Base-by-base conservation (phyloP, 768 basidiomycete genomes). In the Trametopsis cervina region DNA sequence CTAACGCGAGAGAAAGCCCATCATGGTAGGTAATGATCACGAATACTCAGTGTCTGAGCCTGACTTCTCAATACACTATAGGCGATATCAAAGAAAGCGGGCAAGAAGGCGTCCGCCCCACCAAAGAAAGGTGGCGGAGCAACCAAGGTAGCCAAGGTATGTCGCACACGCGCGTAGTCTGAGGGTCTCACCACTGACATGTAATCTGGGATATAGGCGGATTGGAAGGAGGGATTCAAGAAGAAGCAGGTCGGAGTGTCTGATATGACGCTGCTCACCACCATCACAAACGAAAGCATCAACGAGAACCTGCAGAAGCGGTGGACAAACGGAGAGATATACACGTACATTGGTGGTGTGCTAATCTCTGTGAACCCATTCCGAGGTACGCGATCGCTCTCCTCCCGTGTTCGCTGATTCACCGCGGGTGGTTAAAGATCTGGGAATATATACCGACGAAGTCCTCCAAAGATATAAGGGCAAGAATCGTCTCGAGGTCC, bases 201-300 rank as follows among this genome's bases (percentile, higher is more conserved):
- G 51, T 50, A 54, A 39, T 58, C 40, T 44, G 48, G 27, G 43
- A 40, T 40, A 46, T 54, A 98, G 94, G 95, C 95, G 42, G 95
- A 98, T 65, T 99, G 95, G 95, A 95, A 95, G 68, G 95, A 98
- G 62, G 93, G 94, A 4, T 99, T 99, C 77, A 96, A 96, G 84
- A 99, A 97, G 83, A 97, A 97, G 71, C 86, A 90, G 68, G 85
- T 94, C 53, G 96, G 96, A 47, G 95, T 99, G 49, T 83, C 90
- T 37, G 96, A 99, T 75, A 99, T 99, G 96, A 99, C 96, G 7
- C 72, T 99, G 52, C 72, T 99, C 49, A 88, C 89, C 20, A 95
- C 90, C 42, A 97, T 98, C 74, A 92, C 89, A 65, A 96, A 99
- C 66, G 95, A 98, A 60, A 85, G 83, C 56, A 83, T 99, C 78